Evolutionary conservation across 306 rosid species (phyloP).

Genomic region (Quillaja saponaria): DNA sequence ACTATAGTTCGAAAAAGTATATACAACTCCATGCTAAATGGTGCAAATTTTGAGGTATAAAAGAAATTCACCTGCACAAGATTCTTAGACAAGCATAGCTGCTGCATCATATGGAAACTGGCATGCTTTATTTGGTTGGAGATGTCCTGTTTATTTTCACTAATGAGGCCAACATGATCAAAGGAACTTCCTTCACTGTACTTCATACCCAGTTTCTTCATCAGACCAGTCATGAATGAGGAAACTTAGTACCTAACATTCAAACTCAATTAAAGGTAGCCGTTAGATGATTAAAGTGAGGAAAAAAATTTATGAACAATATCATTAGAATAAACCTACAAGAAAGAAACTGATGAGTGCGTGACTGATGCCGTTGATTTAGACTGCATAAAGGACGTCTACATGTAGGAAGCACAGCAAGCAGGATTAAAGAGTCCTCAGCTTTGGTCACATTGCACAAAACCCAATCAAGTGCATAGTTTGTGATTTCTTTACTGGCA

Average conservation of each 20-base stretch:
- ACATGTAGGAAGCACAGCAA: constrained; percentile 29
- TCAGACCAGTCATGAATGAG: constrained; percentile 18
- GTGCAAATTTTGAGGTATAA: neutral
- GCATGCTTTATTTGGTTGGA: constrained; percentile 8
- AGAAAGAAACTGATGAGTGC: constrained; percentile 22
- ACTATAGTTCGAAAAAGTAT: neutral
- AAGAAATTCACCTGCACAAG: constrained; percentile 24
- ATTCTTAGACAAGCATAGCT: constrained; percentile 29
- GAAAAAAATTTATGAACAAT: neutral
- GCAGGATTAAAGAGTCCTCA: constrained; percentile 23
- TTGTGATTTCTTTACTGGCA: constrained; percentile 25
- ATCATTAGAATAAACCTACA: constrained; percentile 4
- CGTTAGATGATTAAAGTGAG: neutral
- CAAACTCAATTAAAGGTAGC: too few species aligned
- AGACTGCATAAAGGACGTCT: neutral
- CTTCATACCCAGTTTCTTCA: too few species aligned
- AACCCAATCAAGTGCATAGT: constrained; percentile 32
- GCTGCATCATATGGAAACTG: constrained; percentile 19
- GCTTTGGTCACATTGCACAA: constrained; percentile 20
- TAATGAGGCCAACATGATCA: constrained; percentile 6
- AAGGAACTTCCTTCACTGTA: constrained; percentile 10
- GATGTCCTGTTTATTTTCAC: constrained; percentile 14
- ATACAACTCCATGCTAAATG: neutral
- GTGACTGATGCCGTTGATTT: constrained; percentile 1
- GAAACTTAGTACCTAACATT: neutral